Evolutionary conservation across 148 eudicot genomes (phyloP).

Genomic region (Limonium bicolor): DNA sequence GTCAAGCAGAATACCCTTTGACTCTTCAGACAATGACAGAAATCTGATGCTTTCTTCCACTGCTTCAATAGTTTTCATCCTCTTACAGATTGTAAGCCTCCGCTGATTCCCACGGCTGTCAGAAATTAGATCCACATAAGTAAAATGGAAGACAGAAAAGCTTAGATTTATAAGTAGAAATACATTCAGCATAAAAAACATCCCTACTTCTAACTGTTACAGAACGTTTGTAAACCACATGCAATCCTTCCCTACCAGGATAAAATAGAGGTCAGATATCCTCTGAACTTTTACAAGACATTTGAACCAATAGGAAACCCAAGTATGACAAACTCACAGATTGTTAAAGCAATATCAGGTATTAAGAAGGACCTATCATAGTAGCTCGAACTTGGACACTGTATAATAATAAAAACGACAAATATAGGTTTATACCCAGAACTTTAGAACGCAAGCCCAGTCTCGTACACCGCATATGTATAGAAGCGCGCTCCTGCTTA

Average conservation of each 20-base stretch:
- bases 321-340: too few relatives aligned
- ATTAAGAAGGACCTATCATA: neutral
- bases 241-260: too few relatives aligned
- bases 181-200: too few relatives aligned
- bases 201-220: too few relatives aligned
- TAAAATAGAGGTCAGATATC: too few relatives aligned
- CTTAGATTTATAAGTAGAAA: too few relatives aligned
- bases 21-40: conserved; percentile 47
- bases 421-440: conserved; percentile 39
- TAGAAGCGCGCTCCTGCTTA: conserved; percentile 50
- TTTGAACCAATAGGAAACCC: too few relatives aligned
- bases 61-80: conserved; percentile 13
- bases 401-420: neutral
- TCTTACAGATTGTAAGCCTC: conserved; percentile 37
- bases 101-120: conserved; percentile 52
- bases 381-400: neutral
- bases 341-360: neutral
- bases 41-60: conserved; percentile 14
- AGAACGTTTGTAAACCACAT: too few relatives aligned
- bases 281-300: too few relatives aligned
- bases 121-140: too few relatives aligned
- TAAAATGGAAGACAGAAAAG: too few relatives aligned
- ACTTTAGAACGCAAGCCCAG: conserved; percentile 67
- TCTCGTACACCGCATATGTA: conserved; percentile 39
- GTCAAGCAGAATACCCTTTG: conserved; percentile 45